Conservation (phyloP, 2,329 filamentous ascomycete genomes). For the Parastagonospora nodorum region DNA sequence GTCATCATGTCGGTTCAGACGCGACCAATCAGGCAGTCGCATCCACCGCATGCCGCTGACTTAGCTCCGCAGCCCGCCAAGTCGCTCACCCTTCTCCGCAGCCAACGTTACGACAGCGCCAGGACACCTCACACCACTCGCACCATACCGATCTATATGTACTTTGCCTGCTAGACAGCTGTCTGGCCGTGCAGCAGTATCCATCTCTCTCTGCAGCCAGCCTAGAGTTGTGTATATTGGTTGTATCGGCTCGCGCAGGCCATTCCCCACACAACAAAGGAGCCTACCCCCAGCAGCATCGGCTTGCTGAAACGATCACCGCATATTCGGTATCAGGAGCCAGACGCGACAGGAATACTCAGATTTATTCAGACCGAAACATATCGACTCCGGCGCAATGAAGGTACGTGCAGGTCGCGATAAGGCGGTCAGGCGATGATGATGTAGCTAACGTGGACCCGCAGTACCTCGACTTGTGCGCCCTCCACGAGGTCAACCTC, state of each 20-base stretch:
- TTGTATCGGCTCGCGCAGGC: constrained; percentile 45
- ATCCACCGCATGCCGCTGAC: constrained; percentile 31
- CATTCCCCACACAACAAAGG: constrained; percentile 38
- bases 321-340: constrained; percentile 1
- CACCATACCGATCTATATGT: constrained; percentile 29
- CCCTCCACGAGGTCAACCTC: constrained; percentile 89
- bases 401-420: constrained; percentile 40
- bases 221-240: constrained; percentile 46
- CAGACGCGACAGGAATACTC: constrained; percentile 10
- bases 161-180: constrained; percentile 45
- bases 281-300: constrained; percentile 28
- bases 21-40: constrained; percentile 32
- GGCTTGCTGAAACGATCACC: constrained; percentile 20
- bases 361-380: constrained; percentile 1
- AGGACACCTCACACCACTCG: constrained; percentile 30
- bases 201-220: constrained; percentile 49
- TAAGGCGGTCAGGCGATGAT: constrained; percentile 19
- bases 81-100: constrained; percentile 29
- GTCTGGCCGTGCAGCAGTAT: constrained; percentile 47
- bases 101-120: constrained; percentile 22
- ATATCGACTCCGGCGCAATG: constrained; percentile 33
- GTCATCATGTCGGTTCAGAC: constrained; percentile 9
- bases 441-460: constrained; percentile 35
- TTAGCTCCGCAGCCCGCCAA: constrained; percentile 27
- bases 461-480: constrained; percentile 88